Percentiles rank a stretch among this genome's conserved stretches.
These are phyloP conservation scores for Raffaelea ambrosiae DNA, from an alignment of 2,329 filamentous ascomycete genomes.

Conservation along the genomic window DNA sequence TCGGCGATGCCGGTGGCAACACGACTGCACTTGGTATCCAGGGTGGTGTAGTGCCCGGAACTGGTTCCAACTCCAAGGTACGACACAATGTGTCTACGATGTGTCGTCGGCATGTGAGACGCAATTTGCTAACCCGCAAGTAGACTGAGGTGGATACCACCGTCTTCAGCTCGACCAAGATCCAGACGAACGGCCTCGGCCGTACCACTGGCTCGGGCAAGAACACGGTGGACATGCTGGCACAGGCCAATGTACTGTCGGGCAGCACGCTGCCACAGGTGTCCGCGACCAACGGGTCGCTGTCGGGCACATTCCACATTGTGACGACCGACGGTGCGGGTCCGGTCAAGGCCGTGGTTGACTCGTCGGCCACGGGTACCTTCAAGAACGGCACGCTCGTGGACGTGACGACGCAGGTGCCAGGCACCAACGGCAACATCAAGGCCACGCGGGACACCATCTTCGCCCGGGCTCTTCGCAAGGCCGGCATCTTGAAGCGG, in stretches of 20 bases:
- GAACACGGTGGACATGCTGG: constrained; percentile 25
- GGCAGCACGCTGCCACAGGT: constrained; percentile 31
- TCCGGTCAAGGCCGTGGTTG: constrained; percentile 28
- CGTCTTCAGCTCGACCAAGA: constrained; percentile 27
- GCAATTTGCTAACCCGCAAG: too few relatives aligned
- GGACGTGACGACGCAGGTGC: constrained; percentile 23
- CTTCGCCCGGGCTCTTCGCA: constrained; percentile 10
- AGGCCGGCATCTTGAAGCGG: constrained; percentile 14
- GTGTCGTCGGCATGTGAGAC: too few relatives aligned
- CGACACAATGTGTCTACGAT: background rate
- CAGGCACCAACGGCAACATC: constrained; percentile 27
- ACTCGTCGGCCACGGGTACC: constrained; percentile 25
- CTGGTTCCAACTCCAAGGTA: constrained; percentile 27
- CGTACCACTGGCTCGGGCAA: constrained; percentile 24
- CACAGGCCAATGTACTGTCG: constrained; percentile 24
- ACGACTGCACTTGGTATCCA: constrained; percentile 31
- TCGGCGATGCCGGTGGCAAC: constrained; percentile 30
- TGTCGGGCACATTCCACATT: constrained; percentile 28
- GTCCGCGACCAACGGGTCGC: constrained; percentile 20
- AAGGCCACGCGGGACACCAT: constrained; percentile 6
- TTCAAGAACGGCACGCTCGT: constrained; percentile 23
- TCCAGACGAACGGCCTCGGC: constrained; percentile 28
- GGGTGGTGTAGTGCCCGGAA: constrained; percentile 29
- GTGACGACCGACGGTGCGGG: constrained; percentile 33
- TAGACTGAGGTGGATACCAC: constrained; percentile 37